Evolutionary conservation across 345 rosid species (phyloP).

Genomic region (Syzygium grande): DNA sequence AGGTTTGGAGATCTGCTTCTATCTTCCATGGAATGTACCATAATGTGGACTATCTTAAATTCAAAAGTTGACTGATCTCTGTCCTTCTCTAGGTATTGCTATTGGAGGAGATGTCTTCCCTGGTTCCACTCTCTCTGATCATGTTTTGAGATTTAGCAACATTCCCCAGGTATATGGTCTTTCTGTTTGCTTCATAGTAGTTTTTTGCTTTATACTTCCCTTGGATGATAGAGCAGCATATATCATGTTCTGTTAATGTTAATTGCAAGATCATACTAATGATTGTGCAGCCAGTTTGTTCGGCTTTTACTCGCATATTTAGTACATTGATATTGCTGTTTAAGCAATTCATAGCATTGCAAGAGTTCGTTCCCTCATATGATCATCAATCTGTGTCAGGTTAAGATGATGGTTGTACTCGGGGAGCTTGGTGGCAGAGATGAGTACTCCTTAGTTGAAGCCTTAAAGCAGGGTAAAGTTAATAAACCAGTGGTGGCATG

Average conservation of each 20-base stretch:
- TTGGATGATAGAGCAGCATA: background rate
- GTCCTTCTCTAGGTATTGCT: slow-evolving; percentile 63
- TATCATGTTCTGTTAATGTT: background rate
- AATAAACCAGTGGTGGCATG: slow-evolving; percentile 93
- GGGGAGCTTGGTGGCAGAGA: slow-evolving; percentile 98
- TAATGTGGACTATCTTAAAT: background rate
- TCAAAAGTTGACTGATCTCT: slow-evolving; percentile 1
- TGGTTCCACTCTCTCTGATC: slow-evolving; percentile 91
- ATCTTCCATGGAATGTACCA: background rate
- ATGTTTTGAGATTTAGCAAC: slow-evolving; percentile 85
- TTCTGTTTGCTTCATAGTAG: background rate
- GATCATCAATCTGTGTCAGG: slow-evolving; percentile 25
- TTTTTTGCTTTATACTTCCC: background rate
- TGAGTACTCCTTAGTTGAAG: slow-evolving; percentile 95
- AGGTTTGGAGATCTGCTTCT: slow-evolving; percentile 31
- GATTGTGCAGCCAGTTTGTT: background rate
- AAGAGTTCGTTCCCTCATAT: background rate
- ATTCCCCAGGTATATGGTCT: slow-evolving; percentile 68
- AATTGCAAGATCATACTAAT: background rate
- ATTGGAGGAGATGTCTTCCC: slow-evolving; percentile 99
- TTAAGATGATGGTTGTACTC: slow-evolving; percentile 92
- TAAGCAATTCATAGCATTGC: background rate
- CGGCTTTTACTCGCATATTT: background rate
- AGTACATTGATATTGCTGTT: background rate
- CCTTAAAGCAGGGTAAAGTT: slow-evolving; percentile 87